These are phyloP conservation scores for Fonsecaea multimorphosa DNA, from an alignment of 2,329 filamentous ascomycete species.

Conservation along the genomic window DNA sequence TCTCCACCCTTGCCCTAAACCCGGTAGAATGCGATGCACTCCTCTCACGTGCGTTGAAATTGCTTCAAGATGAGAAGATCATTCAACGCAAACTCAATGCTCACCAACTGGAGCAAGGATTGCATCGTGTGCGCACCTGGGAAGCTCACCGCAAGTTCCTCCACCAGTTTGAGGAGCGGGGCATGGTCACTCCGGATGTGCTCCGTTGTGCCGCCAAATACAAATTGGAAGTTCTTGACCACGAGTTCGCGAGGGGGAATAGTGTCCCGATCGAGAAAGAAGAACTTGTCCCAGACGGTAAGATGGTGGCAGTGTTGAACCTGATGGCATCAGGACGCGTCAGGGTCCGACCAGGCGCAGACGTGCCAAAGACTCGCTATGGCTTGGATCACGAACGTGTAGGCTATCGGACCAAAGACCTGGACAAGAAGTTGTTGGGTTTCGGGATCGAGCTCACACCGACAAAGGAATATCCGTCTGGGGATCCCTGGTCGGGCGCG, in stretches of 20 bases:
- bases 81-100: conserved; percentile 38
- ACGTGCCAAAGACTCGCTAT: conserved; percentile 53
- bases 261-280: conserved; percentile 40
- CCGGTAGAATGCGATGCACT: conserved; percentile 39
- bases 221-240: conserved; percentile 52
- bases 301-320: conserved; percentile 41
- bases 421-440: conserved; percentile 52
- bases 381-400: conserved; percentile 51
- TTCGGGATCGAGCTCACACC: conserved; percentile 52
- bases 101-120: conserved; percentile 48
- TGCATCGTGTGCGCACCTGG: conserved; percentile 26
- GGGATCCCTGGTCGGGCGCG: conserved; percentile 46
- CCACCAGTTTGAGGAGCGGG: conserved; percentile 51
- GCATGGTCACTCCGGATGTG: conserved; percentile 49
- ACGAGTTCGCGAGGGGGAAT: conserved; percentile 42
- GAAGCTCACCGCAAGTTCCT: conserved; percentile 42
- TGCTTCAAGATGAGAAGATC: conserved; percentile 43
- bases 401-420: conserved; percentile 54
- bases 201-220: conserved; percentile 50
- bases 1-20: conserved; percentile 33
- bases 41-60: conserved; percentile 49
- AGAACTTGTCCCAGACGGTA: conserved; percentile 39
- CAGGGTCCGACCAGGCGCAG: conserved; percentile 44
- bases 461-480: conserved; percentile 47
- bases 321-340: conserved; percentile 45